These are phyloP conservation scores for Mycoemilia scoparia DNA, from an alignment of 192 early-diverging fungal species.

Conservation along the genomic window DNA sequence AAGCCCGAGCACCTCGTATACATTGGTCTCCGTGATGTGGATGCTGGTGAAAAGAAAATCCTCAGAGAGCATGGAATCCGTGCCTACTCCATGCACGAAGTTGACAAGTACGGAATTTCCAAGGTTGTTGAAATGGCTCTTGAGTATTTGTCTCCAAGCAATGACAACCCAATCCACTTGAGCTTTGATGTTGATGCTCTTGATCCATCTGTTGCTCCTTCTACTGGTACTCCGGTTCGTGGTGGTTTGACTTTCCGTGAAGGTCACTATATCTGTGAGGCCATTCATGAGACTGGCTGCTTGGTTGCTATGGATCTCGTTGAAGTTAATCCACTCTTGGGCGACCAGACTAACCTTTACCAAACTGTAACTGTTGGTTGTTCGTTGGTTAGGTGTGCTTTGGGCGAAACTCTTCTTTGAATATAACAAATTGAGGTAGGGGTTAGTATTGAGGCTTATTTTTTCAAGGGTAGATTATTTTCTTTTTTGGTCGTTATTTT, in stretches of 20 bases:
- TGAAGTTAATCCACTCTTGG: conserved; percentile 84
- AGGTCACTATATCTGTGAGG: conserved; percentile 94
- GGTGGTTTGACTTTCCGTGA: conserved; percentile 91
- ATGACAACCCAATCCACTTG: conserved; percentile 63
- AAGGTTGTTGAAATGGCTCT: conserved; percentile 82
- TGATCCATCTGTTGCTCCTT: conserved; percentile 83
- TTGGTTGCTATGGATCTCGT: conserved; percentile 84
- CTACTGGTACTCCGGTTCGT: conserved; percentile 88
- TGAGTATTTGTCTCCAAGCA: conserved; percentile 62
- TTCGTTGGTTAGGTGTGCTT: conserved; percentile 63
- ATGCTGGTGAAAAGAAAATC: conserved; percentile 71
- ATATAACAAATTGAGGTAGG: too few relatives aligned
- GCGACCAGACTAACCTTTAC: conserved; percentile 49
- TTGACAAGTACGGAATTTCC: conserved; percentile 87
- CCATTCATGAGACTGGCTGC: conserved; percentile 66
- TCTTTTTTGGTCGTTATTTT: conserved; percentile 2
- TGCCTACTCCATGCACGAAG: conserved; percentile 91
- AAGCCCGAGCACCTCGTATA: conserved; percentile 65
- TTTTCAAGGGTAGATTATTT: neutral
- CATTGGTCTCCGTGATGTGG: conserved; percentile 92
- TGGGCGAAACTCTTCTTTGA: conserved; percentile 70
- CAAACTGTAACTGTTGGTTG: conserved; percentile 84
- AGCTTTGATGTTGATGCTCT: conserved; percentile 91
- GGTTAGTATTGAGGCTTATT: too few relatives aligned
- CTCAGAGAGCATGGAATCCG: conserved; percentile 67